A percentile compares a stretch with the other conserved stretches of the same genome.
phyloP scores from a whole-genome alignment of 768 basidiomycete genomes.

The Tephrocybe sp. region DNA sequence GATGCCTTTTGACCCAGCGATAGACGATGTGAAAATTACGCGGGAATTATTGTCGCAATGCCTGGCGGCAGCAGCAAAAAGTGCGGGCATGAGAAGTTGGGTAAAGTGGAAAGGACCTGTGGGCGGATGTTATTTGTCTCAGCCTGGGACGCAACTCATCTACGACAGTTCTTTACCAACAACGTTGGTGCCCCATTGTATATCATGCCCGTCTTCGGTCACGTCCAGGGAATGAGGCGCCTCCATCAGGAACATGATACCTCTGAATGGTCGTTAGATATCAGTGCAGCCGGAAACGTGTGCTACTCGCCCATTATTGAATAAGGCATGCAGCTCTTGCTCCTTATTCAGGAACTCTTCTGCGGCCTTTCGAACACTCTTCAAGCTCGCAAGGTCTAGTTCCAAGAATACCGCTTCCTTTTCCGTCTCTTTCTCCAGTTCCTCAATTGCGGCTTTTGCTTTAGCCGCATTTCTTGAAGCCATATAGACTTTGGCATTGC shows the following conservation, averaged over 20 bases:
- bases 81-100: constrained; percentile 46
- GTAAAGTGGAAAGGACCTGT: constrained; percentile 33
- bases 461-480: constrained; percentile 31
- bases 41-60: constrained; percentile 42
- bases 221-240: constrained; percentile 1
- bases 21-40: constrained; percentile 47
- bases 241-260: constrained; percentile 41
- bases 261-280: constrained; percentile 30
- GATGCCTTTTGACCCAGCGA: constrained; percentile 25
- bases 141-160: not conserved
- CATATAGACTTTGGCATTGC: constrained; percentile 42
- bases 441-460: constrained; percentile 31
- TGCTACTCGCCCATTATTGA: constrained; percentile 48
- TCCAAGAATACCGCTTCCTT: constrained; percentile 34
- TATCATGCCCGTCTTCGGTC: constrained; percentile 51
- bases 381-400: constrained; percentile 38
- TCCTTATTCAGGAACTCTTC: constrained; percentile 44
- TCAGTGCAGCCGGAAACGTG: not conserved
- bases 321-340: constrained; percentile 42
- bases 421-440: constrained; percentile 36
- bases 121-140: not conserved
- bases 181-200: constrained; percentile 56
- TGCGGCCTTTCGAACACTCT: constrained; percentile 32
- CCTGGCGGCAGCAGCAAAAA: constrained; percentile 39
- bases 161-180: constrained; percentile 34